Evolutionary conservation across 768 basidiomycete genomes (phyloP).

Genomic region (Suillus subalutaceus): DNA sequence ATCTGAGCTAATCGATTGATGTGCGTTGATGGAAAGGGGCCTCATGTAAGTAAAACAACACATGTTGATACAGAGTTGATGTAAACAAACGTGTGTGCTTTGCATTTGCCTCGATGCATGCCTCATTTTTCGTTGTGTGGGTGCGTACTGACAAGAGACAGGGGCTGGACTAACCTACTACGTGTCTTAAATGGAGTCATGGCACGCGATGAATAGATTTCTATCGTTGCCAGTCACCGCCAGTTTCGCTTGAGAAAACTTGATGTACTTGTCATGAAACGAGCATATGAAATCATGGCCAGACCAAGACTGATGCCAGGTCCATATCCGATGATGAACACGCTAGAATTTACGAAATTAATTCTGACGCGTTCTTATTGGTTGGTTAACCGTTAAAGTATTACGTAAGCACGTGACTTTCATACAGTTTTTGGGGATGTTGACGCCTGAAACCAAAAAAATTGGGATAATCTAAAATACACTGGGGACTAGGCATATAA

Average conservation of each 20-base stretch:
- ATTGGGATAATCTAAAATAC: constrained; percentile 6
- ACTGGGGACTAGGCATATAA: constrained; percentile 2
- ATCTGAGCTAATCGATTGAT: constrained; percentile 3
- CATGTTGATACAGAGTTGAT: constrained; percentile 4
- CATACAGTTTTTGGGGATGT: constrained; percentile 4
- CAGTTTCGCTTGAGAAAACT: background rate
- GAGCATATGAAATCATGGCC: background rate
- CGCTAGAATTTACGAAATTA: background rate
- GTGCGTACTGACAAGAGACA: constrained; percentile 3
- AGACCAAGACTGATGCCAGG: background rate
- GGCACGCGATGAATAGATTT: background rate
- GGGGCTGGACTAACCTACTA: background rate
- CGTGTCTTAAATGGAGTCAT: background rate
- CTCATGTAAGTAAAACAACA: background rate
- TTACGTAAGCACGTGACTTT: constrained; percentile 7
- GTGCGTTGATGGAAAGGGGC: background rate
- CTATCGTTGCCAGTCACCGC: background rate
- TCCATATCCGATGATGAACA: background rate
- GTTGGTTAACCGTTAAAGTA: background rate
- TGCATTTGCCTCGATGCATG: constrained; percentile 5
- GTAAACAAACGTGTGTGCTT: background rate
- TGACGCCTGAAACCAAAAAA: constrained; percentile 8
- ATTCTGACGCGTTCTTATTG: background rate
- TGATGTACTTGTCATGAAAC: background rate
- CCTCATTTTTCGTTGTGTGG: constrained; percentile 6